Evolutionary conservation across 805 yeast species (phyloP), one percentile per base, ranked within the genome.

Genomic region (Yamadazyma paraphyllophila): DNA sequence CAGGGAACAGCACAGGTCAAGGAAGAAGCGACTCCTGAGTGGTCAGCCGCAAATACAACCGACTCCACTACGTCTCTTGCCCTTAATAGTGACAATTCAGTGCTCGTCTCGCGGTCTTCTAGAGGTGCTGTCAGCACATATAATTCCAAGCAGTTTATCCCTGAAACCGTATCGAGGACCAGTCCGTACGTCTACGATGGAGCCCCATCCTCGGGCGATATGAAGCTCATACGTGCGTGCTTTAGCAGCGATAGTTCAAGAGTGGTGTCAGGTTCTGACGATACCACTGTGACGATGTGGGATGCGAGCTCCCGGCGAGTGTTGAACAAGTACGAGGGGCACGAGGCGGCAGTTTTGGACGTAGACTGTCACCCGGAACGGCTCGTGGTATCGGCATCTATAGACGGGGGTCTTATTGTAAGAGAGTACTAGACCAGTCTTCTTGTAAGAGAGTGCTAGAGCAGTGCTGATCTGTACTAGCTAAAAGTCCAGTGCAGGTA

Each of bases 261-360:
- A 54, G 57, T 79, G 7, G 51, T 65, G 2, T 78, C 88, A 13
- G 94, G 92, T 0, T 77, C 88, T 1, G 80, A 77, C 25, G 89
- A 85, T 58, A 67, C 74, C 1, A 71, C 79, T 5, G 73, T 77
- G 0, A 77, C 80, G 4, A 52, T 74, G 2, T 87, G 91, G 92
- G 82, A 82, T 49, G 66, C 76, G 12, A 69, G 70, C 3, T 67
- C 83, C 0, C 65, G 80, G 42, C 69, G 69, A 39, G 52, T 82
- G 20, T 48, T 71, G 5, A 64, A 70, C 39, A 81, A 82, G 53
- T 60, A 74, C 8, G 66, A 70, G 2, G 91, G 90, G 1, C 91
- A 87, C 55, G 51, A 56, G 4, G 85, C 89, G 0, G 62, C 82
- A 0, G 85, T 82, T 0, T 61, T 82, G 20, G 89, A 81, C 59